Conservation (phyloP, 768 basidiomycete species). For the Tylopilus balloui region DNA sequence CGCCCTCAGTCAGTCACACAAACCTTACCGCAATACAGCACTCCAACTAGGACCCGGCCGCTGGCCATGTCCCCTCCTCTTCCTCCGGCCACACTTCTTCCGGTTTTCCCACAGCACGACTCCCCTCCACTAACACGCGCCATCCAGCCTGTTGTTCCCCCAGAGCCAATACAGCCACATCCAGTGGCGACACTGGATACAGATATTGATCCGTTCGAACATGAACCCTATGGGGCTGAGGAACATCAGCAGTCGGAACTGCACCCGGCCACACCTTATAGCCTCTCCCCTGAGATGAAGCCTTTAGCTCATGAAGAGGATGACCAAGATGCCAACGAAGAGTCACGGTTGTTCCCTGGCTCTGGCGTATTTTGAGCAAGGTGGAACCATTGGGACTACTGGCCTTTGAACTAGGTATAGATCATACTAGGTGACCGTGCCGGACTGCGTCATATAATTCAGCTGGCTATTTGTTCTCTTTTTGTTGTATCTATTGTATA, state of each 20-base stretch:
- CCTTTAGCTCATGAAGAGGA: conserved; percentile 6
- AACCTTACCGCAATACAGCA: conserved; percentile 10
- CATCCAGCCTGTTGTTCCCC: conserved; percentile 6
- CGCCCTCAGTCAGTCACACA: conserved; percentile 11
- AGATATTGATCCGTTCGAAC: conserved; percentile 33
- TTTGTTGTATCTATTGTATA: conserved; percentile 26
- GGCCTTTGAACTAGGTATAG: conserved; percentile 8
- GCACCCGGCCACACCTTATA: conserved; percentile 23
- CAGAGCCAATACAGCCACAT: conserved; percentile 14
- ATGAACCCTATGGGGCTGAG: conserved; percentile 25
- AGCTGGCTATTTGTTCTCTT: conserved; percentile 4
- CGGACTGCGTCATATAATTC: conserved; percentile 10
- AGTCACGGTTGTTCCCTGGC: conserved; percentile 40
- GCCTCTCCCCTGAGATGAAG: conserved; percentile 24
- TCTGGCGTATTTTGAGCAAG: conserved; percentile 38
- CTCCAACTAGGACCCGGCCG: conserved; percentile 7
- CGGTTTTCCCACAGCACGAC: conserved; percentile 4
- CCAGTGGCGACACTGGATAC: conserved; percentile 25
- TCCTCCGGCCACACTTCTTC: conserved; percentile 7
- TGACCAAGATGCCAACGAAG: conserved; percentile 27
- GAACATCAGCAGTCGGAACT: conserved; percentile 12
- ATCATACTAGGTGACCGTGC: conserved; percentile 9
- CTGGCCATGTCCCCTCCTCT: conserved; percentile 12
- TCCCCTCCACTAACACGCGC: conserved; percentile 3
- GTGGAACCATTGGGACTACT: too few species aligned